Conservation (phyloP, 2,329 filamentous ascomycete species). For the Monosporascus sp. region DNA sequence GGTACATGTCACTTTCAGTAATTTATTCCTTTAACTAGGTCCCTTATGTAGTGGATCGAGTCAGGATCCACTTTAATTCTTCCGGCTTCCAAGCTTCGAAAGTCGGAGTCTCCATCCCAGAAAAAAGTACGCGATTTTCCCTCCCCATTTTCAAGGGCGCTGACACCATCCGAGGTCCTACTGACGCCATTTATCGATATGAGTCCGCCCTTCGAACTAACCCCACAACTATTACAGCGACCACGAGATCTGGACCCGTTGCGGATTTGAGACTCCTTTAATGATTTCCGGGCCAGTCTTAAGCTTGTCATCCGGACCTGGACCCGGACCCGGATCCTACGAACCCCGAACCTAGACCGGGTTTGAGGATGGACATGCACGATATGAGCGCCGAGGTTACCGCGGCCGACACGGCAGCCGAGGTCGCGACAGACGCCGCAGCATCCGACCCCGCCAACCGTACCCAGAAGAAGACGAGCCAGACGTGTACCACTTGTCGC, state of each 20-base stretch:
- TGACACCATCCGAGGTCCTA: too few relatives aligned
- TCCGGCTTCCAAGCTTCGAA: not conserved
- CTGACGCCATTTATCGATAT: not conserved
- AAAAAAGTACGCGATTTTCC: not conserved
- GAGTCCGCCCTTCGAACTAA: not conserved
- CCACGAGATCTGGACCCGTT: not conserved
- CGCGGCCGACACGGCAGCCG: constrained; percentile 28
- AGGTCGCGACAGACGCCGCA: constrained; percentile 28
- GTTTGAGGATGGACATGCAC: constrained; percentile 28
- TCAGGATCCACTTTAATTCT: not conserved
- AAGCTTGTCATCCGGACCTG: not conserved
- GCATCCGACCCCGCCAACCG: constrained; percentile 28
- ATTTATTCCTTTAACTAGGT: too few relatives aligned
- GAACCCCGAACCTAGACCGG: not conserved
- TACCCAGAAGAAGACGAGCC: constrained; percentile 27
- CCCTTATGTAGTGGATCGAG: too few relatives aligned
- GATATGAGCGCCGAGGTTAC: constrained; percentile 31
- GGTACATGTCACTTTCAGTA: too few relatives aligned
- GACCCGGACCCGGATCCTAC: not conserved
- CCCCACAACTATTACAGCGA: not conserved
- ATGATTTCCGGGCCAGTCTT: not conserved
- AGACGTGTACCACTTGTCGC: constrained; percentile 51
- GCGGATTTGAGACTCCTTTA: not conserved
- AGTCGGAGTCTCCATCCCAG: not conserved
- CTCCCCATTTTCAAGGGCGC: not conserved